Percentiles rank a stretch among this genome's conserved stretches.
phyloP scores from a whole-genome alignment of 257 asterid species.

The Capsicum chinense region DNA sequence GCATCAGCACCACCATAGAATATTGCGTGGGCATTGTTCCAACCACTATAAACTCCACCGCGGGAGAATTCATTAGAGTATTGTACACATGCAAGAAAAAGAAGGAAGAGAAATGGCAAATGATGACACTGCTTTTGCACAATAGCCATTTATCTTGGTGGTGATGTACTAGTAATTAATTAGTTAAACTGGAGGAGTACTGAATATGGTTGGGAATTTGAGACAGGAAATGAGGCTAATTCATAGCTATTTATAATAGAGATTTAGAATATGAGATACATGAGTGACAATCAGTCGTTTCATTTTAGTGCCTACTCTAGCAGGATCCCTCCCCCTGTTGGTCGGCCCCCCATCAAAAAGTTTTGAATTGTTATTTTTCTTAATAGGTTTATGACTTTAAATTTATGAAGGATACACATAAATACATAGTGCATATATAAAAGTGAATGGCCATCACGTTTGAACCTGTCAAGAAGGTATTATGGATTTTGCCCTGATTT shows the following conservation, averaged over 20 bases:
- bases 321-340: slow-evolving; percentile 14
- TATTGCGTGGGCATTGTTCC: slow-evolving; percentile 66
- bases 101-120: slow-evolving; percentile 16
- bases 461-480: slow-evolving; percentile 16
- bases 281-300: not conserved
- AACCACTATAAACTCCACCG: slow-evolving; percentile 35
- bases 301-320: slow-evolving; percentile 1
- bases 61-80: slow-evolving; percentile 11
- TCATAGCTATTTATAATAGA: slow-evolving; percentile 37
- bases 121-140: not conserved
- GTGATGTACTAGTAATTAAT: not conserved
- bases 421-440: not conserved
- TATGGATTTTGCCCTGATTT: too few relatives aligned
- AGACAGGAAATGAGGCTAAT: slow-evolving; percentile 31
- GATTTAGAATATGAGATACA: slow-evolving; percentile 26
- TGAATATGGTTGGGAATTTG: not conserved
- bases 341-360: not conserved
- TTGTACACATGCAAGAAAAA: slow-evolving; percentile 22
- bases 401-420: not conserved
- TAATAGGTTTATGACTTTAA: not conserved
- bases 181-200: not conserved
- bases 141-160: slow-evolving; percentile 21
- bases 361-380: not conserved
- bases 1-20: slow-evolving; percentile 73
- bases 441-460: slow-evolving; percentile 22